Evolutionary conservation across 805 yeast genomes (phyloP).

Genomic region (Candida sanyiensis): DNA sequence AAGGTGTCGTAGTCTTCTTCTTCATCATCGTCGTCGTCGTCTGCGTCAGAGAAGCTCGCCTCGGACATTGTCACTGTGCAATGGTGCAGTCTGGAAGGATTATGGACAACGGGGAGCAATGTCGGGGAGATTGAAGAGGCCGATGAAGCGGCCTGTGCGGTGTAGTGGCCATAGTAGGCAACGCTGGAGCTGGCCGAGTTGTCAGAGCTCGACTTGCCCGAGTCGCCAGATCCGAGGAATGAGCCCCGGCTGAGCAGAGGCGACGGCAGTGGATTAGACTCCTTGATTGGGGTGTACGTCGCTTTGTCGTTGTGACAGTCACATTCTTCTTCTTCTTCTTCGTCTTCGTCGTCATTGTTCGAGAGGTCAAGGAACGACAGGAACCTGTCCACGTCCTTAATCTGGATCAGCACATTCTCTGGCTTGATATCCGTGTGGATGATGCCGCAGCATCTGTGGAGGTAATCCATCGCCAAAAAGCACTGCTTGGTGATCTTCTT

Average conservation of each 20-base stretch:
- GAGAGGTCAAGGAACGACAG: conserved; percentile 23
- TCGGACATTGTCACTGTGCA: conserved; percentile 15
- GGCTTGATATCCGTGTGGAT: conserved; percentile 77
- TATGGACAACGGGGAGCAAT: conserved; percentile 6
- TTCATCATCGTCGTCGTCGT: conserved; percentile 9
- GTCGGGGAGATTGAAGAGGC: conserved; percentile 13
- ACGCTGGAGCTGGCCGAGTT: conserved; percentile 12
- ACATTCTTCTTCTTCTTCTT: not conserved
- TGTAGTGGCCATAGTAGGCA: conserved; percentile 14
- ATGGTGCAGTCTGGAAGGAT: conserved; percentile 6
- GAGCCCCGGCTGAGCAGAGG: conserved; percentile 30
- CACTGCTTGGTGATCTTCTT: conserved; percentile 54
- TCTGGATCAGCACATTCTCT: conserved; percentile 56
- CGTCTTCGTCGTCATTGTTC: conserved; percentile 14
- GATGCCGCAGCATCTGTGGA: conserved; percentile 57
- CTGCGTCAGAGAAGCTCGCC: conserved; percentile 13
- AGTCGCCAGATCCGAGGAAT: conserved; percentile 2
- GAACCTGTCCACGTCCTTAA: conserved; percentile 48
- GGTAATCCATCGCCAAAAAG: conserved; percentile 48
- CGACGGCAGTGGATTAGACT: conserved; percentile 42
- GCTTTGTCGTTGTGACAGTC: too few species aligned
- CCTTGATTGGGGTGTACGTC: conserved; percentile 21
- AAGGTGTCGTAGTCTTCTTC: not conserved
- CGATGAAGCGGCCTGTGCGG: conserved; percentile 4
- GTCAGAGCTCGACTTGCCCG: conserved; percentile 8